Conservation (phyloP, 352 stramenopile genomes). For the Phytophthora sp. region DNA sequence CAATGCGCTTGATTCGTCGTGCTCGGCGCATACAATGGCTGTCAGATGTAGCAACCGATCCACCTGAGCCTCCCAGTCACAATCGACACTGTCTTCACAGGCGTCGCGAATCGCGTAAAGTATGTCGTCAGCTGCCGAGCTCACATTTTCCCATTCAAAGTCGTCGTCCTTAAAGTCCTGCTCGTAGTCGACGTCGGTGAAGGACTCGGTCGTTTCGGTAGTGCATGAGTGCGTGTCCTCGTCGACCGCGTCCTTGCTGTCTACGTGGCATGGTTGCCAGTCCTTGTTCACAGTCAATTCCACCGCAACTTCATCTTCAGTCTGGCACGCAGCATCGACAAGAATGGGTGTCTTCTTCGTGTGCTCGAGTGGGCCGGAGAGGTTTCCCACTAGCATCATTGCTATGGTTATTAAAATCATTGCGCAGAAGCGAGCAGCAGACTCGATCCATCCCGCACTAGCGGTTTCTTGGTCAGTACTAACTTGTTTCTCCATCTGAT, state of each 20-base stretch:
- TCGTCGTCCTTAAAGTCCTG: constrained; percentile 30
- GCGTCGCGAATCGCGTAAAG: constrained; percentile 11
- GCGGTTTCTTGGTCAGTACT: background rate
- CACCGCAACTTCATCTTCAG: constrained; percentile 8
- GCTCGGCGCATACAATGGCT: constrained; percentile 7
- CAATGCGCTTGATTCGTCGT: constrained; percentile 15
- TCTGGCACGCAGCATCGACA: constrained; percentile 20
- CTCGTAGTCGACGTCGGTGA: constrained; percentile 41
- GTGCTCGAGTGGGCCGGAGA: constrained; percentile 12
- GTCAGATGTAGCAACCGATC: constrained; percentile 35
- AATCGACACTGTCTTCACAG: constrained; percentile 26
- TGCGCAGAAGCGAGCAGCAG: constrained; percentile 1
- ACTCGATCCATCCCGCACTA: constrained; percentile 5
- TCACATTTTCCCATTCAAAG: constrained; percentile 21
- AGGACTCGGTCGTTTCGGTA: constrained; percentile 54
- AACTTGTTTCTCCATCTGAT: constrained; percentile 36
- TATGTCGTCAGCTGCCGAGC: constrained; percentile 15
- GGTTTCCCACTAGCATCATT: constrained; percentile 16
- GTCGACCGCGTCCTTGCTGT: constrained; percentile 11
- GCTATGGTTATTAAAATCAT: constrained; percentile 17
- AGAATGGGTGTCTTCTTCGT: constrained; percentile 8
- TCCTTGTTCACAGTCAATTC: constrained; percentile 11
- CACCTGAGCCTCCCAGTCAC: constrained; percentile 39
- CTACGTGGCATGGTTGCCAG: constrained; percentile 8
- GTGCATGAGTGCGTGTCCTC: constrained; percentile 49